Percentiles rank a stretch among this genome's conserved stretches.
Conservation (phyloP, 164 flowering plant genomes). For the Cinnamomum chago region DNA sequence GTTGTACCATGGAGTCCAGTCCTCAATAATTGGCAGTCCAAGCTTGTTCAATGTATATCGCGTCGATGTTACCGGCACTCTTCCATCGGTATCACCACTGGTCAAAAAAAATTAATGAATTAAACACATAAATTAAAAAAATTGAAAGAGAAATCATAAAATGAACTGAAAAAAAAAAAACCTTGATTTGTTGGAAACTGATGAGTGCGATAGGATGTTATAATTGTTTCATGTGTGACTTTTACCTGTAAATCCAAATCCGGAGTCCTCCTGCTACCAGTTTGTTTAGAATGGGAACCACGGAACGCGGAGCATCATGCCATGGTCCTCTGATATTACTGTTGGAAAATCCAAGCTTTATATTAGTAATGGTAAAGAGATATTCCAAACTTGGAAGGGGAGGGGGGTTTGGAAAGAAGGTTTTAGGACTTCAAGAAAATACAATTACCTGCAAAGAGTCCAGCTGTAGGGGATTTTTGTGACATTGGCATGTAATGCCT, state of each 20-base stretch:
- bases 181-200: not conserved
- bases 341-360: not conserved
- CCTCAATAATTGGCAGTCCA: conserved; percentile 10
- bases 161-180: not conserved
- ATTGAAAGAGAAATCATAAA: too few species aligned
- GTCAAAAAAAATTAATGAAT: not conserved
- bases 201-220: not conserved
- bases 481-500: conserved; percentile 77
- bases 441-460: conserved; percentile 72
- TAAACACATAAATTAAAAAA: too few species aligned
- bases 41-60: conserved; percentile 15
- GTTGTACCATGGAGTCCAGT: conserved; percentile 17
- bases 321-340: not conserved
- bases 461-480: conserved; percentile 59
- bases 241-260: conserved; percentile 16
- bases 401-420: too few species aligned
- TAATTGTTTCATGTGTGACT: not conserved
- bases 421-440: too few species aligned
- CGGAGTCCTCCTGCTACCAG: conserved; percentile 14
- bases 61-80: conserved; percentile 14
- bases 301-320: not conserved
- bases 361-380: not conserved
- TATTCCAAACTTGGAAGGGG: too few species aligned
- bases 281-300: conserved; percentile 10
- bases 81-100: conserved; percentile 19